Base-by-base conservation (phyloP, 371 early-diverging fungal species). In the Mucor ambiguus region DNA sequence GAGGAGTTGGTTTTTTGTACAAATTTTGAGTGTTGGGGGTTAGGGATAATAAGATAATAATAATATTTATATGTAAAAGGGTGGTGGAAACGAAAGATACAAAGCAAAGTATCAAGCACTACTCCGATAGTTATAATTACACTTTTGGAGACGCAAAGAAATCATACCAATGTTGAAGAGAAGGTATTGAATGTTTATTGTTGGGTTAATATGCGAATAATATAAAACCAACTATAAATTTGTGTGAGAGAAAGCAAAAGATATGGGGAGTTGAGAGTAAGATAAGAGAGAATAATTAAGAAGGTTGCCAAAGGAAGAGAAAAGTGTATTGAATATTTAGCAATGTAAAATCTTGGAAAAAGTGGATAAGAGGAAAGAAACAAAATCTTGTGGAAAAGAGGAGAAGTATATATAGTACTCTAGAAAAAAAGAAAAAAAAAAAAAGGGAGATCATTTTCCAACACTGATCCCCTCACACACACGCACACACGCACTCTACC, bases 71-170 rank as follows among this genome's bases (percentile, higher is more conserved):
- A 49, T 49, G 22, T 24, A 49, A 48, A 48, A 22, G 49, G 49
- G 49, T 49, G 49, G 49, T 49, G 49, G 49, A 24, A 61, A 60
- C 54, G 49, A 56, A 49, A 38, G 58, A 55, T 61, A 64, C 61
- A 68, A 60, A 63, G 56, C 30, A 61, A 72, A 63, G 68, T 65
- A 69, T 69, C 61, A 71, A 71, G 61, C 33, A 64, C 64, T 66
- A 66, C 71, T 67, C 68, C 66, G 67, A 72, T 69, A 75, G 66
- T 71, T 68, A 67, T 67, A 72, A 68, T 69, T 72, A 65, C 68
- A 71, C 69, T 68, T 71, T 61, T 71, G 69, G 55, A 69, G 49
- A 60, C 67, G 69, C 72, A 75, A 72, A 69, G 67, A 72, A 69
- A 72, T 69, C 70, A 74, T 74, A 67, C 74, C 70, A 74, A 70